Base-by-base conservation (phyloP, 495 filamentous ascomycete species). In the Hyaloscypha finlandica region DNA sequence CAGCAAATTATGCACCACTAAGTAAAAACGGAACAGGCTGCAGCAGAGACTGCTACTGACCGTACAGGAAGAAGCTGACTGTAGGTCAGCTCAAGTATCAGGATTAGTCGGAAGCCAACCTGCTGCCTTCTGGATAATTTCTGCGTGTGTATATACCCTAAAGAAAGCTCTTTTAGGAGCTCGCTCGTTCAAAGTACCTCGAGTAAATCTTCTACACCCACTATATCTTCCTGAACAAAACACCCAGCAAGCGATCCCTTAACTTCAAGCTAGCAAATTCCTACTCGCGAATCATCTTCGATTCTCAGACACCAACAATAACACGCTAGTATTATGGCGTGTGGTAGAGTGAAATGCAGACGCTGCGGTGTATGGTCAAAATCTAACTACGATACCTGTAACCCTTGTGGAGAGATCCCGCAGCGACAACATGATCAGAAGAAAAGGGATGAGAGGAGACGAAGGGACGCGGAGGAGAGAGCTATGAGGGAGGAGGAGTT, bases 61-160 rank as follows among this genome's bases (percentile, higher is more conserved):
- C n/a, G n/a, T n/a, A n/a, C n/a, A n/a, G n/a, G n/a, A n/a, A n/a
- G 42, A 45, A 12, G 42, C 14, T 8, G 42, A 45, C 42, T 11
- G 42, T 12, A 45, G 42, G 42, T 45, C 14, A 45, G 42, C 42
- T 8, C 6, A 45, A 45, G 42, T 4, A 9, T 45, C 42, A 45
- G 42, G 42, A 9, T 9, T 4, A 45, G 42, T 45, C 42, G 42
- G 14, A 19, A 45, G 14, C 42, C 42, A 45, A 19, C 42, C 42
- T 45, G 42, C 42, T 45, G 42, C 42, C 42, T 45, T 19, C 42
- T 45, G 42, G 42, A 45, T 45, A 45, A 45, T 45, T 45, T 45
- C 42, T 45, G 14, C 14, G 14, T 45, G 42, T 45, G 14, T 45
- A 45, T 12, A 45, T 45, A 45, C 42, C 42, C 8, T 12, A 45